Conservation (phyloP, 805 yeast species). For the Sugiyamaella mastotermitis region DNA sequence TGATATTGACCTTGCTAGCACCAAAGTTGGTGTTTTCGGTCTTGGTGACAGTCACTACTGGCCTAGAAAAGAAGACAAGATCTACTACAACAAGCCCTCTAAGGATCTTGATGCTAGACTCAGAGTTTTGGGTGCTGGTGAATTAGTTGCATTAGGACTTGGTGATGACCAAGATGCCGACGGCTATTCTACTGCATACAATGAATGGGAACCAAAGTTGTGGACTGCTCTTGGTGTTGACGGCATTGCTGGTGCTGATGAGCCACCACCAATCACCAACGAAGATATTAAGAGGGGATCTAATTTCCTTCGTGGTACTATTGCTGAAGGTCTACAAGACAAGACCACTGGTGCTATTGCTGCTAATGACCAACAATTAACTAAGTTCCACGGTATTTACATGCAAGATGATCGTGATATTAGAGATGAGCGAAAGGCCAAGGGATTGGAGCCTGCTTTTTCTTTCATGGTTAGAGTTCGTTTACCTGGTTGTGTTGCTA, state of each 20-base stretch:
- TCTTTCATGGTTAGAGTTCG: conserved; percentile 96
- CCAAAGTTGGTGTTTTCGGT: conserved; percentile 62
- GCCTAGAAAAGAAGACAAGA: conserved; percentile 95
- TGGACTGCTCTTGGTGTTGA: conserved; percentile 92
- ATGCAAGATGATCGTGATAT: conserved; percentile 98
- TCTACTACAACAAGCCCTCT: conserved; percentile 88
- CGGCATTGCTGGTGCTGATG: conserved; percentile 71
- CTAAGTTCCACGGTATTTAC: conserved; percentile 96
- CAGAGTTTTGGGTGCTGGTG: conserved; percentile 64
- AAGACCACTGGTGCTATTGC: conserved; percentile 83
- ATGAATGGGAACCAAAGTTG: conserved; percentile 73
- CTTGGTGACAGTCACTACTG: conserved; percentile 83
- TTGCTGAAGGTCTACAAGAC: conserved; percentile 78
- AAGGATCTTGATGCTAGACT: conserved; percentile 64
- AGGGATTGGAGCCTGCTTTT: conserved; percentile 92
- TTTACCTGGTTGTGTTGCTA: conserved; percentile 86
- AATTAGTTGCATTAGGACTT: conserved; percentile 68
- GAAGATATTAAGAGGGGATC: conserved; percentile 92
- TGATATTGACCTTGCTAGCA: conserved; percentile 56
- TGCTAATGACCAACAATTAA: conserved; percentile 86
- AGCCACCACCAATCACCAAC: conserved; percentile 89
- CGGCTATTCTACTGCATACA: conserved; percentile 88
- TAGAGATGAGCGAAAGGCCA: conserved; percentile 85
- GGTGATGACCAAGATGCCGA: conserved; percentile 99
- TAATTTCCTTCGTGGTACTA: conserved; percentile 85